Evolutionary conservation across 352 stramenopile genomes (phyloP), one percentile per base, ranked within the genome.

Genomic region (Pythium monospermum): DNA sequence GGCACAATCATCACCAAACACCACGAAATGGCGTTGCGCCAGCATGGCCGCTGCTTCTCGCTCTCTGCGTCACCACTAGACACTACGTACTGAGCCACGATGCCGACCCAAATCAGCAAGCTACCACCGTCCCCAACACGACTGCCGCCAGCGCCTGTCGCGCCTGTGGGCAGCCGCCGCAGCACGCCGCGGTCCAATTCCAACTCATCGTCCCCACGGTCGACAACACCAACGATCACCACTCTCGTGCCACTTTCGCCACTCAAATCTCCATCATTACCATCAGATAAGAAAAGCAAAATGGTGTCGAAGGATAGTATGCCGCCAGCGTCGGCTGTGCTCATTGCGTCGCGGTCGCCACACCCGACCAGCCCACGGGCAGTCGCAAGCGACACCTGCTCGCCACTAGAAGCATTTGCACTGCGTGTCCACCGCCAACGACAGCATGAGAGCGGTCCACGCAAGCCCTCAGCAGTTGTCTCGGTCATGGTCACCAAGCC

Each of bases 351-450:
- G 21, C 36, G 44, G 11, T 49, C 53, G 36, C 53, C 45, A 11
- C n/a, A n/a, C n/a, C 53, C 53, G 4, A 21, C 16, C 16, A 60
- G 53, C 28, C 53, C 45, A 1, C 37, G 39, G 13, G 46, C 39
- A 16, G 19, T 22, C 43, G 39, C 33, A 31, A 43, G 16, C 8
- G 45, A 51, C 12, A 13, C 13, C 22, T 16, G 12, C 23, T n/a
- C n/a, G n/a, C 36, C 36, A 11, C 18, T 41, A 15, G 42, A 39
- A 18, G 38, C 44, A 28, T 64, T 57, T 48, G 56, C 56, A 11
- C 41, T 53, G 4, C 23, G 48, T 25, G 40, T 64, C 27, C 38
- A 64, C 48, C 27, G n/a, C 1, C 27, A 48, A 23, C 43, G 11
- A 7, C 13, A 39, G 23, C 30, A 15, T 27, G 4, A 40, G 44